Percentiles rank a stretch among this genome's conserved stretches.
phyloP scores from a whole-genome alignment of 2,329 filamentous ascomycete genomes.

The Tolypocladium album region DNA sequence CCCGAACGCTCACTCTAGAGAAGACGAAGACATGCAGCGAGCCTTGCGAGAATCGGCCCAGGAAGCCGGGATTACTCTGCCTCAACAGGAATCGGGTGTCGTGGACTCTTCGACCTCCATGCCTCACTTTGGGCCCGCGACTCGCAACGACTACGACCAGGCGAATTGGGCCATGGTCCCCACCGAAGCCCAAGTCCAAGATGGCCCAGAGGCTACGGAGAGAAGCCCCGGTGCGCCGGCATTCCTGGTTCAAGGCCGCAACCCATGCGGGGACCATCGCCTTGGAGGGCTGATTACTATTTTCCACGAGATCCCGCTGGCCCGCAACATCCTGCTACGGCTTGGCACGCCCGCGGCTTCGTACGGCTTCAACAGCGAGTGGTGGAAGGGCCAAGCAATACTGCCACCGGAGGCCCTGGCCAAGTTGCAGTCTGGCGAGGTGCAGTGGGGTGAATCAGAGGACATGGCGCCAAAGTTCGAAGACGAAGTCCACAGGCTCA shows the following conservation, averaged over 20 bases:
- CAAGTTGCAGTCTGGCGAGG: constrained; percentile 18
- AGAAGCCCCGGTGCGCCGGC: constrained; percentile 32
- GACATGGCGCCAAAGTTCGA: constrained; percentile 26
- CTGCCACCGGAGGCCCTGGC: constrained; percentile 24
- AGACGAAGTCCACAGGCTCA: constrained; percentile 49
- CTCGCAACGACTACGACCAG: constrained; percentile 41
- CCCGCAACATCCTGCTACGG: constrained; percentile 42
- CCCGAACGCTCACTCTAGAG: constrained; percentile 26
- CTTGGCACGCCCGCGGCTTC: constrained; percentile 27
- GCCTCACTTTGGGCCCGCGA: constrained; percentile 51
- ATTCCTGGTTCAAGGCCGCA: constrained; percentile 33
- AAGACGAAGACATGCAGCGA: constrained; percentile 45
- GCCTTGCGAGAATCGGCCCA: constrained; percentile 45
- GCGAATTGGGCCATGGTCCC: constrained; percentile 50
- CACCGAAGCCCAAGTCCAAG: constrained; percentile 12
- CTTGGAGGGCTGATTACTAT: constrained; percentile 47
- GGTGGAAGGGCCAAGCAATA: constrained; percentile 51
- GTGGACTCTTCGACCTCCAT: constrained; percentile 25
- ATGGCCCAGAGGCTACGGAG: constrained; percentile 30
- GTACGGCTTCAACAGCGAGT: constrained; percentile 46
- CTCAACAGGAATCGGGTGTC: constrained; percentile 40
- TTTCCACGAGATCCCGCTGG: constrained; percentile 47
- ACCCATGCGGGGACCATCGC: constrained; percentile 24
- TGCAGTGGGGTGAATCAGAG: constrained; percentile 15
- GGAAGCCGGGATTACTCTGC: constrained; percentile 33